phyloP scores from a whole-genome alignment of 2,329 filamentous ascomycete species.

The Anthostomella pinea region DNA sequence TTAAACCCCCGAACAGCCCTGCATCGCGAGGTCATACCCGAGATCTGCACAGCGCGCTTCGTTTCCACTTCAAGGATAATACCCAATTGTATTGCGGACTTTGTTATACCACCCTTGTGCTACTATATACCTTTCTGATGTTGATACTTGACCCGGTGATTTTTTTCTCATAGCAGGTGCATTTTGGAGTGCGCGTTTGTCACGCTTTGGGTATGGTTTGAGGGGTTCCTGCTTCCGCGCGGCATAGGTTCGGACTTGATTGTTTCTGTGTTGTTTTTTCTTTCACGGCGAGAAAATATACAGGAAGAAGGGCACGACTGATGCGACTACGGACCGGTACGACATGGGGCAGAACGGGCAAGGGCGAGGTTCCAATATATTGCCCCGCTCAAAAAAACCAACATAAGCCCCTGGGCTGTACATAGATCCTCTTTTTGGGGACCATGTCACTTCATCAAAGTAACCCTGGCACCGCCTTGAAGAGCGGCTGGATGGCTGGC shows the following conservation, averaged over 20 bases:
- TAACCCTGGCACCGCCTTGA: no score
- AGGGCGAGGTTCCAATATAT: slow-evolving; percentile 15
- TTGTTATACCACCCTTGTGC: slow-evolving; percentile 21
- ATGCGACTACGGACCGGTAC: slow-evolving; percentile 20
- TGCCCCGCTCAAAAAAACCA: slow-evolving; percentile 12
- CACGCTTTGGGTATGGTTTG: slow-evolving; percentile 13
- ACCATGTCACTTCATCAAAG: no score
- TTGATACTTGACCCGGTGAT: slow-evolving; percentile 7
- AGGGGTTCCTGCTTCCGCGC: slow-evolving; percentile 11
- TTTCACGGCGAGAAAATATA: slow-evolving; percentile 19
- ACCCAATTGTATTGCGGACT: slow-evolving; percentile 15
- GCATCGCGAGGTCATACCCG: no score
- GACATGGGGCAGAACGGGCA: slow-evolving; percentile 14
- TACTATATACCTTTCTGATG: slow-evolving; percentile 23
- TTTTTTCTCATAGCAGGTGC: slow-evolving; percentile 8
- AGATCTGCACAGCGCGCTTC: no score
- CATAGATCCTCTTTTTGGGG: slow-evolving; percentile 18
- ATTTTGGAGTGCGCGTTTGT: slow-evolving; percentile 17
- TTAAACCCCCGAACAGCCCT: no score
- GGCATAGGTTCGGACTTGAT: slow-evolving; percentile 10
- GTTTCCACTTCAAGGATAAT: slow-evolving; percentile 16
- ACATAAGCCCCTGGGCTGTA: slow-evolving; percentile 17
- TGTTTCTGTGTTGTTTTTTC: slow-evolving; percentile 12
- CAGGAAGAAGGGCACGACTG: slow-evolving; percentile 16
- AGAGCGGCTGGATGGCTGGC: no score